Percentiles rank a stretch among this genome's conserved stretches.
Evolutionary conservation across 495 filamentous ascomycete species (phyloP).

Genomic region (Massariosphaeria phaeospora): DNA sequence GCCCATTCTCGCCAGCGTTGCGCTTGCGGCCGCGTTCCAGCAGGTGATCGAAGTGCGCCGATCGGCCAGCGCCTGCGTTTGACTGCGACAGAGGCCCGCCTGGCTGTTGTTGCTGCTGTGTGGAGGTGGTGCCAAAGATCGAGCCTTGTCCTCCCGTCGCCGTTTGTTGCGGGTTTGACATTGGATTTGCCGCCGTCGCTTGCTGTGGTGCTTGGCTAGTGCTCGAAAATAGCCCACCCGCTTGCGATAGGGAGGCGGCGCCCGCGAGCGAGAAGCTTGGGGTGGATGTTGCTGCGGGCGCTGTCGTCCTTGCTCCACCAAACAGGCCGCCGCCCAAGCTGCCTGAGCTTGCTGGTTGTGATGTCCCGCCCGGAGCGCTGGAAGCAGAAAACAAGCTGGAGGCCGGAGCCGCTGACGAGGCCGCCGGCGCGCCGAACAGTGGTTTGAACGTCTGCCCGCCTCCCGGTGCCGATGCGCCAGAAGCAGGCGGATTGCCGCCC

Average conservation of each 20-base stretch:
- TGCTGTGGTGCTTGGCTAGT: constrained; percentile 25
- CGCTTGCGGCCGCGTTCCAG: constrained; percentile 70
- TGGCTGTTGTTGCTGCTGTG: constrained; percentile 24
- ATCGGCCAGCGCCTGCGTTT: constrained; percentile 17
- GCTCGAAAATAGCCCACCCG: constrained; percentile 16
- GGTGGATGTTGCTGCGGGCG: constrained; percentile 16
- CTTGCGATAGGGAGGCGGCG: constrained; percentile 19
- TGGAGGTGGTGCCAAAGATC: constrained; percentile 7
- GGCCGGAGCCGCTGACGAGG: not conserved
- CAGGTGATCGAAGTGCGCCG: constrained; percentile 81
- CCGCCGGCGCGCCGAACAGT: constrained; percentile 5
- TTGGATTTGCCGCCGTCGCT: constrained; percentile 17
- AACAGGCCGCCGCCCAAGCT: constrained; percentile 11
- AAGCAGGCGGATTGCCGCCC: constrained; percentile 13
- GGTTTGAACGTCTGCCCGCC: constrained; percentile 8
- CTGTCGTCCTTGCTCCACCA: constrained; percentile 7
- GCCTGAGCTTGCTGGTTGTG: constrained; percentile 18
- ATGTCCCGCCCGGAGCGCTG: constrained; percentile 13
- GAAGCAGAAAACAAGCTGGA: not conserved
- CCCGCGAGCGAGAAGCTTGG: constrained; percentile 5
- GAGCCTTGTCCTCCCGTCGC: not conserved
- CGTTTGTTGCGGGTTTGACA: constrained; percentile 25
- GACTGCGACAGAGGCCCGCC: constrained; percentile 19
- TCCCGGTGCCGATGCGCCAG: not conserved
- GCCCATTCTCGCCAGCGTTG: constrained; percentile 46